Base-by-base conservation (phyloP, 2,329 filamentous ascomycete species). In the Rhinocladiella mackenziei region DNA sequence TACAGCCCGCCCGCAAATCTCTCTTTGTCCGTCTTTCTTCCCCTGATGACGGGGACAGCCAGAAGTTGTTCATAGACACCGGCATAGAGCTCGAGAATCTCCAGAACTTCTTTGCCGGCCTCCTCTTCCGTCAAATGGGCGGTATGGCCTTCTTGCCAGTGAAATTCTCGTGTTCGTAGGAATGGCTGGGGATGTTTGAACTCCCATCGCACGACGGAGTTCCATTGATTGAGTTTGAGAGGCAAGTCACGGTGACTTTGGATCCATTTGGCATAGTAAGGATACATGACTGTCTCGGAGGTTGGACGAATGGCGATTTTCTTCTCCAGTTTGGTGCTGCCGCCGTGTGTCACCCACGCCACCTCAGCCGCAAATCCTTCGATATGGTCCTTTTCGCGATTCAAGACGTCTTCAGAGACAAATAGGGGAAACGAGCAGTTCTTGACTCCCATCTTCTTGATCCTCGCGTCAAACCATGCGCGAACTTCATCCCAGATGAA, bases 371-470 rank as follows among this genome's bases (percentile, higher is more conserved):
- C 92, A 65, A 98, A 98, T n/a, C 92, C 92, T 68, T 98, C 91
- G 51, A 98, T 86, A 66, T 98, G 92, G 60, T 92, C 86, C 77
- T 96, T 96, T 69, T 96, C 89, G 64, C 76, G 70, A 63, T 82
- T 74, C 54, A 98, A 72, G 29, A 94, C 94, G 69, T 94, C 94
- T 62, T 86, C 76, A 13, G 88, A 94, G 55, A 98, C 80, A 70
- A 96, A 98, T 66, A 98, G 84, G 49, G 92, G 92, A 68, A 98
- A 98, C 66, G 88, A 95, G 64, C 87, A 86, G 73, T 98, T 94
- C 67, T 92, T 86, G 43, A 97, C 91, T 43, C 88, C 89, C 74
- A 97, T 79, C 37, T 77, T 81, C 75, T 94, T 89, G 65, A 97
- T 98, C 58, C 81, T 79, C 18, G 62, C 60, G 58, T 81, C 76